These are phyloP conservation scores for Arthrobotrys pseudoclavata DNA, from an alignment of 2,329 filamentous ascomycete species.

Conservation along the genomic window DNA sequence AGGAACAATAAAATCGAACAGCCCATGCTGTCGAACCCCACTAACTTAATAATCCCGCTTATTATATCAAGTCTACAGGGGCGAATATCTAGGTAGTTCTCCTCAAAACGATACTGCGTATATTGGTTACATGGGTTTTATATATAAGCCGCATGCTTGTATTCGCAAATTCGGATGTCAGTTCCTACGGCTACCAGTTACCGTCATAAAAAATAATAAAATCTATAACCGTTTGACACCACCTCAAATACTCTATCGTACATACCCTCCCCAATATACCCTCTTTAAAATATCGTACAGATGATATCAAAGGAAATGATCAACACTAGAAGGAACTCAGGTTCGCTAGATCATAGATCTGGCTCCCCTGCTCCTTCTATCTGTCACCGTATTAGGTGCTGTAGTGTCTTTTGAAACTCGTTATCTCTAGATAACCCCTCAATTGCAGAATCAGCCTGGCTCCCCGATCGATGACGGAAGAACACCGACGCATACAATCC, in stretches of 20 bases:
- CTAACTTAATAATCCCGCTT: constrained; percentile 46
- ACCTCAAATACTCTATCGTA: constrained; percentile 16
- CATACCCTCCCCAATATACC: neutral
- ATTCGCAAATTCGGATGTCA: constrained; percentile 55
- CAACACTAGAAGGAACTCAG: neutral
- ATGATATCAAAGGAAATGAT: constrained; percentile 7
- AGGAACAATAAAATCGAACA: constrained; percentile 46
- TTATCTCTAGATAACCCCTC: constrained; percentile 5
- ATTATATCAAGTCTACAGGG: constrained; percentile 34
- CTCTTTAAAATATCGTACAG: constrained; percentile 21
- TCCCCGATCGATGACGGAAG: constrained; percentile 19
- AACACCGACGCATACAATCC: constrained; percentile 45
- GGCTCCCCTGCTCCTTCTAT: constrained; percentile 7
- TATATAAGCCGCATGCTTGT: constrained; percentile 32
- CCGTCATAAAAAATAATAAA: constrained; percentile 8
- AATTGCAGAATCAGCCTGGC: neutral
- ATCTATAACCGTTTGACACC: constrained; percentile 16
- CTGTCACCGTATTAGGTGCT: neutral
- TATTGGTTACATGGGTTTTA: constrained; percentile 39
- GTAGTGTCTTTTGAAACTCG: neutral
- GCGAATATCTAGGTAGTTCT: constrained; percentile 1
- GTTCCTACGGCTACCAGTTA: constrained; percentile 49
- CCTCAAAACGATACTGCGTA: constrained; percentile 5
- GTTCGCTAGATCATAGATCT: constrained; percentile 16
- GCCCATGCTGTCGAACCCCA: constrained; percentile 8